Conservation (phyloP, 371 early-diverging fungal genomes). For the Circinella umbellata region DNA sequence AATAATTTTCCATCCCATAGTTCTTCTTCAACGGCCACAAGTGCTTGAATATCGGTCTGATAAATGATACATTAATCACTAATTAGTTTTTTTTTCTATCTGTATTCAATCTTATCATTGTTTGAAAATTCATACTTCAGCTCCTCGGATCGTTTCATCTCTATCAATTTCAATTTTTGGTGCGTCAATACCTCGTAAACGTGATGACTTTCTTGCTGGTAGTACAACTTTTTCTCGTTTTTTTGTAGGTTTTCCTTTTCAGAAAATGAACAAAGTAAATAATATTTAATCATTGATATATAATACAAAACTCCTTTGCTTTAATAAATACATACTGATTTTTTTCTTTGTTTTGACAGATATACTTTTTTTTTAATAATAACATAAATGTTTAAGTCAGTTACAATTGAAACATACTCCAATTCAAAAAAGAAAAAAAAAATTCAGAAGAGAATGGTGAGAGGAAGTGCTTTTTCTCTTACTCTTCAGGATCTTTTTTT, state of each 20-base stretch:
- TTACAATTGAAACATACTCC: not conserved
- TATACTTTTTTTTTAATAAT: not conserved
- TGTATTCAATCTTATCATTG: slow-evolving; percentile 6
- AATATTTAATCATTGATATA: too few species aligned
- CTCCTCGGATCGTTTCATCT: slow-evolving; percentile 18
- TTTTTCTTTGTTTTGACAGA: not conserved
- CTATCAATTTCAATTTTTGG: slow-evolving; percentile 38
- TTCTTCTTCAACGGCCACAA: slow-evolving; percentile 38
- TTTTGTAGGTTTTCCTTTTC: slow-evolving; percentile 17
- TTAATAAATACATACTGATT: not conserved
- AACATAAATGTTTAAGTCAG: not conserved
- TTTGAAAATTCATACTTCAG: slow-evolving; percentile 13
- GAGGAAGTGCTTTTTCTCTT: not conserved
- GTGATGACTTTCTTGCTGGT: slow-evolving; percentile 46
- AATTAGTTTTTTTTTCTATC: not conserved
- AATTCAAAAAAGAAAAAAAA: not conserved
- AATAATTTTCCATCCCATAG: slow-evolving; percentile 48
- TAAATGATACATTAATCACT: not conserved
- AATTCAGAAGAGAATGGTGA: not conserved
- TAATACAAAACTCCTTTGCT: not conserved
- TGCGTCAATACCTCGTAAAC: slow-evolving; percentile 52
- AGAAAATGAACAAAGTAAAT: not conserved
- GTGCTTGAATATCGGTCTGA: slow-evolving; percentile 15
- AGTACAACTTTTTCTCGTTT: slow-evolving; percentile 10
- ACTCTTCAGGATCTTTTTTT: slow-evolving; percentile 12